Conservation (phyloP, 2,329 filamentous ascomycete genomes). For the Botrytis cinerea region DNA sequence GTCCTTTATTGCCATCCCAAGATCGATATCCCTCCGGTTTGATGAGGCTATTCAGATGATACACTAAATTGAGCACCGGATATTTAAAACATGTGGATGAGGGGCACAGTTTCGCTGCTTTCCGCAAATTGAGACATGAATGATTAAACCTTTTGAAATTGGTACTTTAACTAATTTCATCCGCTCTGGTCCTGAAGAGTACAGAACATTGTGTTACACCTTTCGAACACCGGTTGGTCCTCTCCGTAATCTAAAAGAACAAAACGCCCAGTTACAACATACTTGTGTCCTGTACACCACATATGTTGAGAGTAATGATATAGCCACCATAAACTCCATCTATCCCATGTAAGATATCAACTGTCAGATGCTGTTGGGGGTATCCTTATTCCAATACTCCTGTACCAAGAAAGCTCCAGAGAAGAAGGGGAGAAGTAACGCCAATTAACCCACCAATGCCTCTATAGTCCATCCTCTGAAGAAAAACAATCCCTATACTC, state of each 20-base stretch:
- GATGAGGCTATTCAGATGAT: conserved; percentile 3
- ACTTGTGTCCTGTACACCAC: background rate
- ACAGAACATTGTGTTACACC: background rate
- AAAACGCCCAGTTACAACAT: background rate
- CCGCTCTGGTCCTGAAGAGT: background rate
- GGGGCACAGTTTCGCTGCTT: conserved; percentile 14
- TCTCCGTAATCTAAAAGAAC: background rate
- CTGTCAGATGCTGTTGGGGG: conserved; percentile 7
- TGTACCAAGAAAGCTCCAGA: conserved; percentile 17
- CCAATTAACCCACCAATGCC: background rate
- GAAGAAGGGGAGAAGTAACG: background rate
- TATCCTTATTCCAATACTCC: conserved; percentile 23
- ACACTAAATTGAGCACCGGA: background rate
- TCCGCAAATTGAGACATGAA: conserved; percentile 4
- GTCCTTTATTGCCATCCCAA: background rate
- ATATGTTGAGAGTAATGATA: background rate
- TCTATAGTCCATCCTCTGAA: background rate
- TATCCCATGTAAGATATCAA: conserved; percentile 1
- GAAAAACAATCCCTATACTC: background rate
- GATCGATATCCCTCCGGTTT: background rate
- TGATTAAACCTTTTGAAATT: background rate
- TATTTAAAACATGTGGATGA: background rate
- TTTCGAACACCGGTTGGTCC: background rate
- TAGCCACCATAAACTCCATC: background rate
- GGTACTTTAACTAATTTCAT: background rate